These are phyloP conservation scores for Fusarium drepaniforme DNA, from an alignment of 2,329 filamentous ascomycete genomes.

Conservation along the genomic window DNA sequence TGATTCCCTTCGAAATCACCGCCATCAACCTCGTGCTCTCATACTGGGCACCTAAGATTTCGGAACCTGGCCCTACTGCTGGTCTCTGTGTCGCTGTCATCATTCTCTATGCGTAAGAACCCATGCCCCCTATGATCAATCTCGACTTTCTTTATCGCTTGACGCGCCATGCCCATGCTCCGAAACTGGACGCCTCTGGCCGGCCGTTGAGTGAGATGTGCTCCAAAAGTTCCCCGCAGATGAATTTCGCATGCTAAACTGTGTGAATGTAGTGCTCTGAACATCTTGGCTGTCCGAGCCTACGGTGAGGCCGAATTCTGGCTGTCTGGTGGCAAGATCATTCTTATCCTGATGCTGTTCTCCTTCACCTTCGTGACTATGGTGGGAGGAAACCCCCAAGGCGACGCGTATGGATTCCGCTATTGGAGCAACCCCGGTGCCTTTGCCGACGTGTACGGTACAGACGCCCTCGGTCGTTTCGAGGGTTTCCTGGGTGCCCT, in stretches of 20 bases:
- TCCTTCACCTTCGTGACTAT: constrained; percentile 84
- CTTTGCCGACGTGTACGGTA: constrained; percentile 65
- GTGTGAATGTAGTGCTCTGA: constrained; percentile 61
- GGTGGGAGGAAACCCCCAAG: constrained; percentile 80
- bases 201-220: constrained; percentile 7
- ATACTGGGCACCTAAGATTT: constrained; percentile 53
- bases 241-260: constrained; percentile 46
- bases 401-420: constrained; percentile 77
- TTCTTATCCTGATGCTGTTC: constrained; percentile 76
- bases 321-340: constrained; percentile 72
- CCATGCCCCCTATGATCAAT: background rate
- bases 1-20: constrained; percentile 59
- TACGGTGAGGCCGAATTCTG: constrained; percentile 82
- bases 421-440: constrained; percentile 66
- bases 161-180: constrained; percentile 12
- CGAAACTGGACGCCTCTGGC: background rate
- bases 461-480: constrained; percentile 73
- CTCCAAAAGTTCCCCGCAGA: background rate
- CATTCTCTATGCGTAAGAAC: constrained; percentile 66
- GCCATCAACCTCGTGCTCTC: constrained; percentile 58
- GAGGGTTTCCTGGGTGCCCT: constrained; percentile 77
- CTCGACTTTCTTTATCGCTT: constrained; percentile 8
- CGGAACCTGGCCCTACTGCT: constrained; percentile 77
- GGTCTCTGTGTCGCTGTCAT: constrained; percentile 69
- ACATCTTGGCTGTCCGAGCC: constrained; percentile 73